phyloP scores from a whole-genome alignment of 164 flowering plant species.

The Stephania yunnanensis region DNA sequence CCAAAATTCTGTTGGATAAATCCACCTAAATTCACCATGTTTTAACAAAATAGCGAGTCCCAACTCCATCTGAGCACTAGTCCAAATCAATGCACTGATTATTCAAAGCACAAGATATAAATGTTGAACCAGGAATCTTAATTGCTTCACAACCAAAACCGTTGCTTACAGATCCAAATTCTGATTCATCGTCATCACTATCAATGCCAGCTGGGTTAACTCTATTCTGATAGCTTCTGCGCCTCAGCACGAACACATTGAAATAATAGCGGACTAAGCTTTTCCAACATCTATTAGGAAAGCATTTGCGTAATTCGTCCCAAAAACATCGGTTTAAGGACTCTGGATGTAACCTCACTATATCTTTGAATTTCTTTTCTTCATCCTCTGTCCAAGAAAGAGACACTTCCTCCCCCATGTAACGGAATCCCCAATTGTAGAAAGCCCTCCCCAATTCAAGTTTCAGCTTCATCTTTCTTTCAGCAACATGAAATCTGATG shows the following conservation, averaged over 20 bases:
- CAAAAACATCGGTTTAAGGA: constrained; percentile 45
- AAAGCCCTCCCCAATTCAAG: constrained; percentile 65
- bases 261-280: constrained; percentile 74
- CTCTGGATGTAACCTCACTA: constrained; percentile 39
- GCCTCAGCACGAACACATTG: constrained; percentile 66
- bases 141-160: constrained; percentile 26
- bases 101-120: constrained; percentile 34
- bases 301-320: constrained; percentile 31
- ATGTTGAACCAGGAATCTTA: constrained; percentile 24
- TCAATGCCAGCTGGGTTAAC: constrained; percentile 42
- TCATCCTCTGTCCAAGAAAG: constrained; percentile 59
- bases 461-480: constrained; percentile 44
- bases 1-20: background rate
- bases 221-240: constrained; percentile 68
- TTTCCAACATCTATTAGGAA: constrained; percentile 45
- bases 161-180: constrained; percentile 26
- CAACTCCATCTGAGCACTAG: constrained; percentile 1
- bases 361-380: constrained; percentile 37
- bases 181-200: constrained; percentile 79
- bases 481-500: constrained; percentile 57
- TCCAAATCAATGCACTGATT: constrained; percentile 27
- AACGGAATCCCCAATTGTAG: constrained; percentile 48
- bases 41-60: constrained; percentile 5
- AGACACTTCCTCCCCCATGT: constrained; percentile 72
- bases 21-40: background rate